Evolutionary conservation across 306 rosid species (phyloP).

Genomic region (Sphenostylis stenocarpa): DNA sequence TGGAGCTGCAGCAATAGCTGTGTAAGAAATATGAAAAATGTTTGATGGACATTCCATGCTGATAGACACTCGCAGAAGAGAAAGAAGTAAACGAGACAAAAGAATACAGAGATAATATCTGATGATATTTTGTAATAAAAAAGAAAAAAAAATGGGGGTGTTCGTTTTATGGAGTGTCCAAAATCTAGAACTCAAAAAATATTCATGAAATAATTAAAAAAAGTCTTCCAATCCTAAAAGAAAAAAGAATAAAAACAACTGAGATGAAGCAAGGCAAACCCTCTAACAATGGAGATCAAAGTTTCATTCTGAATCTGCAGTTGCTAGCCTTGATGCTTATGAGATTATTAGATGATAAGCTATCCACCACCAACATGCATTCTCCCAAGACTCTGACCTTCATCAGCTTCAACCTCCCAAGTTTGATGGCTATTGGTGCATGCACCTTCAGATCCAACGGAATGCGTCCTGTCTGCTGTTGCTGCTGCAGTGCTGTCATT

Average conservation of each 20-base stretch:
- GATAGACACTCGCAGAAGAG: not conserved
- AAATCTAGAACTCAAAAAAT: not conserved
- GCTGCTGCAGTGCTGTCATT: constrained; percentile 74
- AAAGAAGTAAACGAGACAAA: not conserved
- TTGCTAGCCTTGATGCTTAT: constrained; percentile 80
- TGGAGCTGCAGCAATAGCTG: not conserved
- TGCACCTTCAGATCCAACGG: constrained; percentile 73
- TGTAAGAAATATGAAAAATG: not conserved
- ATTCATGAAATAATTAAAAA: constrained; percentile 19
- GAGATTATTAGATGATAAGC: constrained; percentile 64
- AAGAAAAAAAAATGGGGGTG: not conserved
- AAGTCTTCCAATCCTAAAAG: not conserved
- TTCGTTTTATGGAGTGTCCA: not conserved
- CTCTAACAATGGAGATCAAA: constrained; percentile 22
- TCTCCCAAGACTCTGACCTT: constrained; percentile 66
- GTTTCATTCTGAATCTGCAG: constrained; percentile 65
- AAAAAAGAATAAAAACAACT: not conserved
- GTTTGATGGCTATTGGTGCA: constrained; percentile 68
- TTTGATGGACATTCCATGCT: not conserved
- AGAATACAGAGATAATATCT: not conserved
- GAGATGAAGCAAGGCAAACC: constrained; percentile 17
- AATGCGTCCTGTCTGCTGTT: constrained; percentile 71
- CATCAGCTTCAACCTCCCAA: constrained; percentile 74
- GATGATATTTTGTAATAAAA: not conserved
- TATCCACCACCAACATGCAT: constrained; percentile 79